These are phyloP conservation scores for Psidium guajava DNA, from an alignment of 345 rosid genomes.

Conservation along the genomic window DNA sequence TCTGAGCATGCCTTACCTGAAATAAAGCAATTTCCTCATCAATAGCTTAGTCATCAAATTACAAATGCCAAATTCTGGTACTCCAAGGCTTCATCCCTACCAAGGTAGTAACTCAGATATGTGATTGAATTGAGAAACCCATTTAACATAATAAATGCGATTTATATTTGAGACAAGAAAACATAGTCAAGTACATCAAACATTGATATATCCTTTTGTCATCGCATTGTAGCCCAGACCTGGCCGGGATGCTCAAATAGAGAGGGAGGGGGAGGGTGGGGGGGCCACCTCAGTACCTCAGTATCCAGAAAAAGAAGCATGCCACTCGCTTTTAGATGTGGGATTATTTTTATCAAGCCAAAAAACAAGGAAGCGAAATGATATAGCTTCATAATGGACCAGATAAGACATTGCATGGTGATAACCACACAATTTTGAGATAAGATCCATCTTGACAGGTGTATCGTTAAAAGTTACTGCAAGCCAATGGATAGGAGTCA, in stretches of 20 bases:
- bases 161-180: background rate
- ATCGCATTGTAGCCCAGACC: background rate
- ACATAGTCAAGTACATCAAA: background rate
- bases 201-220: background rate
- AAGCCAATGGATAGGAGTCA: background rate
- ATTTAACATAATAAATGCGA: background rate
- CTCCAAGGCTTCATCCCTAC: background rate
- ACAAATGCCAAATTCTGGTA: background rate
- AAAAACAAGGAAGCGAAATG: background rate
- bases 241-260: background rate
- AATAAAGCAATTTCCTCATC: background rate
- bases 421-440: background rate
- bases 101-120: background rate
- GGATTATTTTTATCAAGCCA: background rate
- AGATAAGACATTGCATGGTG: background rate
- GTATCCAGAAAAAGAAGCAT: background rate
- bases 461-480: background rate
- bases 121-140: background rate
- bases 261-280: background rate
- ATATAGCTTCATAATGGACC: background rate
- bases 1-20: slow-evolving; percentile 71
- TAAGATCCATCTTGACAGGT: background rate
- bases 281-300: background rate
- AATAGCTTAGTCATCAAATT: background rate
- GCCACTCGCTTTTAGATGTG: background rate